Percentiles rank a stretch among this genome's conserved stretches.
These are phyloP conservation scores for Schwanniomyces occidentalis DNA, from an alignment of 805 yeast genomes.

Conservation along the genomic window DNA sequence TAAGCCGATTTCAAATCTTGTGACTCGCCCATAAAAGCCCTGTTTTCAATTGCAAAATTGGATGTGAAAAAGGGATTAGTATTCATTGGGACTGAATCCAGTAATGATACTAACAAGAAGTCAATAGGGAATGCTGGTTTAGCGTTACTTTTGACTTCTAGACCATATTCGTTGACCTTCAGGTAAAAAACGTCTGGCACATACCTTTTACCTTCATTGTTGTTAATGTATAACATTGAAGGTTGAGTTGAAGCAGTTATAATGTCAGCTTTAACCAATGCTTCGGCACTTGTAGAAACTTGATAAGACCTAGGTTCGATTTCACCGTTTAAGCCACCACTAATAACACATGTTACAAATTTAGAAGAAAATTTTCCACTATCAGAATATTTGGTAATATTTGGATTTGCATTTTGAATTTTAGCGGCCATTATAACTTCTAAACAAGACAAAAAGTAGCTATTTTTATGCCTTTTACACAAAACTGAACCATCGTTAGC, in stretches of 20 bases:
- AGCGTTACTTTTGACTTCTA: slow-evolving; percentile 84
- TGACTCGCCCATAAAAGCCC: slow-evolving; percentile 71
- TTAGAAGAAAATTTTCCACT: slow-evolving; percentile 76
- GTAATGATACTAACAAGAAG: slow-evolving; percentile 77
- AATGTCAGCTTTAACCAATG: slow-evolving; percentile 80
- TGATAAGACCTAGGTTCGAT: slow-evolving; percentile 92
- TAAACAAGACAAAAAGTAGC: slow-evolving; percentile 85
- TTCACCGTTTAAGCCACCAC: slow-evolving; percentile 87
- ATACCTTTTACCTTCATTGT: slow-evolving; percentile 69
- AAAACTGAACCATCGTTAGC: slow-evolving; percentile 84
- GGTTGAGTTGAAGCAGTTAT: slow-evolving; percentile 90
- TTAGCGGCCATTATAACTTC: slow-evolving; percentile 84
- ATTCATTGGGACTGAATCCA: slow-evolving; percentile 87
- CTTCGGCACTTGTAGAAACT: slow-evolving; percentile 85
- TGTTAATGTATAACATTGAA: slow-evolving; percentile 76
- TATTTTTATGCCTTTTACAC: slow-evolving; percentile 89
- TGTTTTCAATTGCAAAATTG: slow-evolving; percentile 74
- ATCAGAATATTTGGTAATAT: slow-evolving; percentile 61
- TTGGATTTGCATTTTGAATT: slow-evolving; percentile 68
- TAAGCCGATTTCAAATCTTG: slow-evolving; percentile 64
- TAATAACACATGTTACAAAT: slow-evolving; percentile 88
- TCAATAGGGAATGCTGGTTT: slow-evolving; percentile 94
- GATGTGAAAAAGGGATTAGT: slow-evolving; percentile 52
- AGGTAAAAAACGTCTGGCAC: slow-evolving; percentile 94
- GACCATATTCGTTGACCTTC: slow-evolving; percentile 81